Evolutionary conservation across 139 green algal genomes (phyloP).

Genomic region (Picochlorum sp.): DNA sequence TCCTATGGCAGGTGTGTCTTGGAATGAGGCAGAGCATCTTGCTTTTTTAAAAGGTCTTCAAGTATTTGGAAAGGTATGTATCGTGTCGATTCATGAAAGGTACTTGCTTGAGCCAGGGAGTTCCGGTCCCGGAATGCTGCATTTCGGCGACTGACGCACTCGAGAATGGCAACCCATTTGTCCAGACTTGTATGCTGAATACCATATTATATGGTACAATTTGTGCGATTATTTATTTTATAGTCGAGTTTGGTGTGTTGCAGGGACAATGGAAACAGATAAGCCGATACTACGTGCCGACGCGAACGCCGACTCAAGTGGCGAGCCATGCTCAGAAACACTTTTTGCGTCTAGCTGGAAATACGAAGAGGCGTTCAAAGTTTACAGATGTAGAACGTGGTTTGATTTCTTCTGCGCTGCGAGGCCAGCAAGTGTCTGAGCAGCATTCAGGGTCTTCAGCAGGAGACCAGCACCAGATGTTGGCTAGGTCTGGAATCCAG

Average conservation of each 20-base stretch:
- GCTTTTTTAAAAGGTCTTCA: constrained; percentile 64
- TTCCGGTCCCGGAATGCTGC: no score
- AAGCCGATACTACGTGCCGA: constrained; percentile 47
- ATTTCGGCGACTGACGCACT: background rate
- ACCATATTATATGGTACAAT: background rate
- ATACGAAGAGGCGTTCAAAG: constrained; percentile 58
- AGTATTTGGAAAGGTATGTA: constrained; percentile 50
- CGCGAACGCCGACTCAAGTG: constrained; percentile 68
- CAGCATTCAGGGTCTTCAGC: no score
- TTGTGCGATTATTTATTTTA: background rate
- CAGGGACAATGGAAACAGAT: constrained; percentile 81
- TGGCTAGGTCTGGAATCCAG: background rate
- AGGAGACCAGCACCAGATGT: no score
- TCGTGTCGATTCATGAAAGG: background rate
- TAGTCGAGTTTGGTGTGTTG: background rate
- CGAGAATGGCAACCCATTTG: background rate
- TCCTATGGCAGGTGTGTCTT: constrained; percentile 32
- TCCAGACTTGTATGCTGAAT: background rate
- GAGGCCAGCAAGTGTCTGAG: no score
- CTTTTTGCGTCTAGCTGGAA: constrained; percentile 62
- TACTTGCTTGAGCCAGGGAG: no score
- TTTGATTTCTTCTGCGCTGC: background rate
- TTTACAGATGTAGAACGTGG: constrained; percentile 41
- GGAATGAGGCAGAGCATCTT: constrained; percentile 74
- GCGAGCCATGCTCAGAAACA: constrained; percentile 89